Conservation (phyloP, 495 filamentous ascomycete genomes). For the Daldinia vernicosa region DNA sequence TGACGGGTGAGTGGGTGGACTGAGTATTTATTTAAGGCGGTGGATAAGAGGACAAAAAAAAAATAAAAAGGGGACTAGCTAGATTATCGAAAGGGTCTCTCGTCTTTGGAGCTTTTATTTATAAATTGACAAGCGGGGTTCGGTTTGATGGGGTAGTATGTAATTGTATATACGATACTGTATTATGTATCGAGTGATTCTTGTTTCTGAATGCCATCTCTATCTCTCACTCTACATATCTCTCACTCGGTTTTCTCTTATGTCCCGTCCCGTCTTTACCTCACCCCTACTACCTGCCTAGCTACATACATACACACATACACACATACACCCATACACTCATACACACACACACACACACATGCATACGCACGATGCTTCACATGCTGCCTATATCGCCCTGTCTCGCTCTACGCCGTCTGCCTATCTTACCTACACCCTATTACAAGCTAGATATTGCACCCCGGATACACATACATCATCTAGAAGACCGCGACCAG, state of each 20-base stretch:
- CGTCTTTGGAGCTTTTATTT: constrained; percentile 19
- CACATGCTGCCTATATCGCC: too few relatives aligned
- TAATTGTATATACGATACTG: too few relatives aligned
- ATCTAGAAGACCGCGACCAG: constrained; percentile 21
- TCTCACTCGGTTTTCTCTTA: constrained; percentile 9
- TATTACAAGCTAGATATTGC: not conserved
- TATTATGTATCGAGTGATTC: not conserved
- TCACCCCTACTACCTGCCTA: constrained; percentile 19
- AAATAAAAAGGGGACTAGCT: not conserved
- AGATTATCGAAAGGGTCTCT: not conserved
- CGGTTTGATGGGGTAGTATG: constrained; percentile 25
- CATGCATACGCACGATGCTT: not conserved
- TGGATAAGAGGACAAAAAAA: not conserved
- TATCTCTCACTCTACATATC: too few relatives aligned
- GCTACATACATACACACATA: constrained; percentile 13
- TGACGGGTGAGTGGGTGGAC: constrained; percentile 5
- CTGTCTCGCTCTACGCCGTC: too few relatives aligned
- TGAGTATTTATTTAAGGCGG: constrained; percentile 24
- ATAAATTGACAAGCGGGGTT: constrained; percentile 33
- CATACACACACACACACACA: not conserved
- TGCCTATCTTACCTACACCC: too few relatives aligned
- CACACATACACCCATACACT: not conserved
- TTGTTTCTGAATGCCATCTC: constrained; percentile 18
- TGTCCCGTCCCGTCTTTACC: constrained; percentile 23
- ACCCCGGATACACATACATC: not conserved